phyloP scores from a whole-genome alignment of 2,329 filamentous ascomycete genomes.

The Xylaria sp. region DNA sequence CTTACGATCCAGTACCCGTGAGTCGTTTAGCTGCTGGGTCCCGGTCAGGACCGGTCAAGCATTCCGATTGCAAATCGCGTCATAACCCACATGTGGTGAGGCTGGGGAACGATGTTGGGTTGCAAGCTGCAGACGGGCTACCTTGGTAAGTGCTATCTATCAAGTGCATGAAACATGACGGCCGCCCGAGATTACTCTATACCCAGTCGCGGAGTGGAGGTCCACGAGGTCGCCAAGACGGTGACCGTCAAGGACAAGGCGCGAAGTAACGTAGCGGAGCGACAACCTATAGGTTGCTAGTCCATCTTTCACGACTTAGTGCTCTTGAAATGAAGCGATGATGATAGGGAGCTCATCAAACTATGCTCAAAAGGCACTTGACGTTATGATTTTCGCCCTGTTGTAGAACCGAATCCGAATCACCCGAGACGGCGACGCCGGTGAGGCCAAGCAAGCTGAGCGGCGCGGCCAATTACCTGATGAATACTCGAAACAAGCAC shows the following conservation, averaged over 20 bases:
- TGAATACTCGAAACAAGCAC: conserved; percentile 29
- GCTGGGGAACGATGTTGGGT: conserved; percentile 28
- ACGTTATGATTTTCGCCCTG: conserved; percentile 16
- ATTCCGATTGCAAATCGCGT: conserved; percentile 22
- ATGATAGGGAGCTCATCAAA: conserved; percentile 10
- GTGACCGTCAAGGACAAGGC: background rate
- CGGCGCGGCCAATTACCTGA: conserved; percentile 19
- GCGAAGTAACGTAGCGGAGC: background rate
- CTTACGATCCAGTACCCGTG: conserved; percentile 13
- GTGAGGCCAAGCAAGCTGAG: conserved; percentile 17
- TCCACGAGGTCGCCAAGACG: conserved; percentile 26
- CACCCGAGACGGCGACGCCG: conserved; percentile 26
- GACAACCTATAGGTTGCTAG: conserved; percentile 4
- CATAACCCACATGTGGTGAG: conserved; percentile 30
- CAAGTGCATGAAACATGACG: conserved; percentile 28
- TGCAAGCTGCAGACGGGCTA: conserved; percentile 18
- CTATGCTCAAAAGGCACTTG: conserved; percentile 21
- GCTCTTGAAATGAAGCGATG: conserved; percentile 11
- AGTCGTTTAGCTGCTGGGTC: conserved; percentile 21
- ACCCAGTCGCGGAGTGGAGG: conserved; percentile 8
- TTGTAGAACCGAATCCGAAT: conserved; percentile 17
- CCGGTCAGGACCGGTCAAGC: conserved; percentile 8
- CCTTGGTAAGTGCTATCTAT: conserved; percentile 17
- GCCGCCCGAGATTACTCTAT: conserved; percentile 5
- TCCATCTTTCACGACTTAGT: conserved; percentile 3